Evolutionary conservation across 192 early-diverging fungal genomes (phyloP), one percentile per base, ranked within the genome.

Genomic region (Helicostylum pulchrum): DNA sequence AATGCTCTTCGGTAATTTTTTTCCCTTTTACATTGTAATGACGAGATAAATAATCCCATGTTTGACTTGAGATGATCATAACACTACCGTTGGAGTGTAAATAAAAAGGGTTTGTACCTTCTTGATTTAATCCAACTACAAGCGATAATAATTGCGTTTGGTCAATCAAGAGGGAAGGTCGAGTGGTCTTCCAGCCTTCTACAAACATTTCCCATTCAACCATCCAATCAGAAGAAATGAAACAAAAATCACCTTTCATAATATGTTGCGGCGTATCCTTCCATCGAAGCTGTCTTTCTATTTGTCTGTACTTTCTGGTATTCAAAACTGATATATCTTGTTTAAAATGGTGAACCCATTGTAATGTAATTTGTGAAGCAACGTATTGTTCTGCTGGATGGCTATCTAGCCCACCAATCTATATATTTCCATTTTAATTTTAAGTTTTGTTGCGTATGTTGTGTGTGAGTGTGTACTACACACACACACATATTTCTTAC

Each of bases 191-290:
- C 57, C 66, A 67, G 0, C 66, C 66, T 20, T 67, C 66, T 4
- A 67, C 44, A 61, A 61, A 67, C 58, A 26, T 58, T 32, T 67
- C 66, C 66, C 66, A 67, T 15, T 19, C 14, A 32, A 21, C 50
- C 57, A 67, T 61, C 66, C 66, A 67, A 2, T 21, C 14, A 7
- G 66, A 36, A 12, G 66, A 31, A 14, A 67, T 53, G 36, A 67
- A 67, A 19, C 32, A 61, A 9, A 9, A 15, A 5, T 30, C 36
- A 21, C 6, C 8, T 12, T 48, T 26, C 57, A 61, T 32, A 15
- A 67, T 67, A 11, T 53, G 31, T 12, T 61, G 56, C 30, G 57
- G 66, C 15, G 66, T 61, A 43, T 67, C 66, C 12, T 4, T 17
- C 42, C 66, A 61, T 20, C 66, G 58, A 3, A 61, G 19, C 1